A percentile compares a stretch with the other conserved stretches of the same genome.
phyloP scores from a whole-genome alignment of 2,329 filamentous ascomycete species.

The Claviceps fusiformis region DNA sequence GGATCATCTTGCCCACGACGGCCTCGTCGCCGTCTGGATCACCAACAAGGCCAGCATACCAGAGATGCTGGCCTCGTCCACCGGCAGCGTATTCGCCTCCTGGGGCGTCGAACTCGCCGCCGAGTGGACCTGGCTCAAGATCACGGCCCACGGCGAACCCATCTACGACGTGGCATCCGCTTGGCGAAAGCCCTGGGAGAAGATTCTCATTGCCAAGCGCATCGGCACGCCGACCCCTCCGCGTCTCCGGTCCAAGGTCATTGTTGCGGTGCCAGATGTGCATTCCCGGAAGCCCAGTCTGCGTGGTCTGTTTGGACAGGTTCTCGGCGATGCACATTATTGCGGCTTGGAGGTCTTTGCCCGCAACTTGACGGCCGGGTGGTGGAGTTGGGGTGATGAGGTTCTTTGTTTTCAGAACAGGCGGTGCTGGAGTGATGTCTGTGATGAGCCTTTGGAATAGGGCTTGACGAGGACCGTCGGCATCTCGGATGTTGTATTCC shows the following conservation, averaged over 20 bases:
- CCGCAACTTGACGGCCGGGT: constrained; percentile 57
- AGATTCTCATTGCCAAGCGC: constrained; percentile 47
- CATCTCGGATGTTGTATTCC: neutral
- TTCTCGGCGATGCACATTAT: constrained; percentile 36
- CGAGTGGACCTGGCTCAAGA: constrained; percentile 72
- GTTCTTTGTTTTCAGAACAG: constrained; percentile 54
- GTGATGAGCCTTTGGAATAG: neutral
- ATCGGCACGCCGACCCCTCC: constrained; percentile 15
- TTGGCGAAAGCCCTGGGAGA: constrained; percentile 68
- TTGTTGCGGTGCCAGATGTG: constrained; percentile 59
- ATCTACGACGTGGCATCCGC: constrained; percentile 43
- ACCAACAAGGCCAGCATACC: constrained; percentile 55
- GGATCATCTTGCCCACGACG: constrained; percentile 35
- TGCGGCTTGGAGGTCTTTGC: constrained; percentile 64
- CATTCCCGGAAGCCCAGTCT: constrained; percentile 71
- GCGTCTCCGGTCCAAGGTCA: constrained; percentile 32
- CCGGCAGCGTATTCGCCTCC: constrained; percentile 48
- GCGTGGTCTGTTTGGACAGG: constrained; percentile 41
- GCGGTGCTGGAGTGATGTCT: constrained; percentile 29
- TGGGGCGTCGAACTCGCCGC: constrained; percentile 54
- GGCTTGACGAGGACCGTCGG: neutral
- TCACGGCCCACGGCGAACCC: constrained; percentile 50
- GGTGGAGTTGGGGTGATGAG: constrained; percentile 71
- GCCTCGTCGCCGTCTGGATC: constrained; percentile 60
- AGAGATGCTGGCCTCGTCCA: constrained; percentile 35